Conservation (phyloP, 108 stramenopile species). For the Pseudonitzschia pungens region DNA sequence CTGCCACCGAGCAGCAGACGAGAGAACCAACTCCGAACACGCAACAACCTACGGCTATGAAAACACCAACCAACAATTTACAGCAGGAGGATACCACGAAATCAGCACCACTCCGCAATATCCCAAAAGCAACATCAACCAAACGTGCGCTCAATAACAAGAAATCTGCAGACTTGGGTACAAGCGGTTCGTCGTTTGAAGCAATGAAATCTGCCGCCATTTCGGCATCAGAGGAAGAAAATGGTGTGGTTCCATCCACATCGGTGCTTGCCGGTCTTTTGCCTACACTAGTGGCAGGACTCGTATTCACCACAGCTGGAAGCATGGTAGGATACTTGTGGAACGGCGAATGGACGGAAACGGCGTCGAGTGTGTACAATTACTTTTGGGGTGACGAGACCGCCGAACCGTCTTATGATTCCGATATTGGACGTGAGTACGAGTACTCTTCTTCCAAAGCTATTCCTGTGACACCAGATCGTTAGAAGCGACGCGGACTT, state of each 20-base stretch:
- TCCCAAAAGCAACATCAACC: conserved; percentile 3
- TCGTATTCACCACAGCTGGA: conserved; percentile 5
- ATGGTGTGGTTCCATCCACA: not conserved
- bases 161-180: not conserved
- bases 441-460: not conserved
- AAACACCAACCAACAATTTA: conserved; percentile 3
- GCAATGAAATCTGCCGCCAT: not conserved
- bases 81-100: not conserved
- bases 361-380: not conserved
- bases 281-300: conserved; percentile 5
- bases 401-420: not conserved
- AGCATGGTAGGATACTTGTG: conserved; percentile 10
- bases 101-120: conserved; percentile 3
- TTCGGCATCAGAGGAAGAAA: not conserved
- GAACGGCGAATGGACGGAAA: conserved; percentile 6
- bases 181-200: not conserved
- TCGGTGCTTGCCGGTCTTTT: not conserved
- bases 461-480: conserved; percentile 6
- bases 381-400: conserved; percentile 2
- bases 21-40: not conserved
- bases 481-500: not conserved
- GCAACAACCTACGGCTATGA: not conserved
- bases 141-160: not conserved
- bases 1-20: not conserved
- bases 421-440: not conserved